Evolutionary conservation across 257 asterid genomes (phyloP).

Genomic region (Solanum habrochaites): DNA sequence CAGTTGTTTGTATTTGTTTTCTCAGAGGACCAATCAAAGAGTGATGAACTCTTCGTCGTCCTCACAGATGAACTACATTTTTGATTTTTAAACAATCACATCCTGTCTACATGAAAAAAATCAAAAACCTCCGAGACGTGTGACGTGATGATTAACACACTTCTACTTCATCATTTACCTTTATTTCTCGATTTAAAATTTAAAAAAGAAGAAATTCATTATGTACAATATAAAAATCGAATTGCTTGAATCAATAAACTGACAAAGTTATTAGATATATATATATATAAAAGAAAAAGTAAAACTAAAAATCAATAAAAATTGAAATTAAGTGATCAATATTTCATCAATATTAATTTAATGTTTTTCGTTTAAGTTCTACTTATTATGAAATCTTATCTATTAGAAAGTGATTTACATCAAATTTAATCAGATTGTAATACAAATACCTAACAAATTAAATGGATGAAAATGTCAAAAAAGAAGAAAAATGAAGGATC

Average conservation of each 20-base stretch:
- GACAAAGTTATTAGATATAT: neutral
- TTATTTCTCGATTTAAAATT: neutral
- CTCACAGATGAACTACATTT: no score
- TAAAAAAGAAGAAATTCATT: neutral
- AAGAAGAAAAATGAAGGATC: neutral
- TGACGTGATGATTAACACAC: neutral
- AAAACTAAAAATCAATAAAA: neutral
- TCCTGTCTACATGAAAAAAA: no score
- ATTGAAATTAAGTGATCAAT: neutral
- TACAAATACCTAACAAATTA: neutral
- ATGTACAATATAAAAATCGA: neutral
- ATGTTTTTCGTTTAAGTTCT: neutral
- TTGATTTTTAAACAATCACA: no score
- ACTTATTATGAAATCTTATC: fast-evolving
- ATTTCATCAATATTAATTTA: no score
- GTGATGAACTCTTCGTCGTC: no score
- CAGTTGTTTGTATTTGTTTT: no score
- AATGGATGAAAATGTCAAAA: neutral
- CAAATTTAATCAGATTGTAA: neutral
- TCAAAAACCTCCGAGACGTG: neutral
- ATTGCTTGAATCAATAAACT: neutral
- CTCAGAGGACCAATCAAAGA: no score
- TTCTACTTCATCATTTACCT: neutral
- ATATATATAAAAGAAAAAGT: no score
- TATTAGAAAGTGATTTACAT: neutral